Conservation (phyloP, 208 protist species). For the Acanthamoeba royreba region DNA sequence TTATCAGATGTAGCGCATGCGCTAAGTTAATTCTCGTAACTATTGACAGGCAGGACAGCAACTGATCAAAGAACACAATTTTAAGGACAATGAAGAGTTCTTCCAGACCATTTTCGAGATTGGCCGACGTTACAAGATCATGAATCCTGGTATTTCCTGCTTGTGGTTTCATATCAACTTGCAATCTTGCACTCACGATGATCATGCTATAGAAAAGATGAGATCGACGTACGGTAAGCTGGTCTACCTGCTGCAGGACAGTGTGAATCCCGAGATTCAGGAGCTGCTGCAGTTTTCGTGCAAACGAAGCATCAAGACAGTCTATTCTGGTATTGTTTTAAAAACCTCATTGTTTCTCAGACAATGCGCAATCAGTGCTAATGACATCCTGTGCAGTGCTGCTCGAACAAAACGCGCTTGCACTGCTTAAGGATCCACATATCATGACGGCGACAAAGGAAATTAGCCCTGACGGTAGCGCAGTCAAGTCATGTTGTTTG, state of each 20-base stretch:
- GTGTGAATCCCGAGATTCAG: conserved; percentile 78
- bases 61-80: conserved; percentile 74
- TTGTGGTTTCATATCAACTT: not conserved
- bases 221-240: conserved; percentile 94
- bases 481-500: too few relatives aligned
- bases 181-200: not conserved
- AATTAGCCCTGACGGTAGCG: conserved; percentile 38
- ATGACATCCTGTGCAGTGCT: conserved; percentile 80
- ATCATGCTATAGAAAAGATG: conserved; percentile 70
- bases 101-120: conserved; percentile 92
- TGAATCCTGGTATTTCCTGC: conserved; percentile 87
- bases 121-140: conserved; percentile 93
- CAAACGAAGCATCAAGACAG: conserved; percentile 27
- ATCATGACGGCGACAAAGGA: conserved; percentile 75
- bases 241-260: conserved; percentile 94
- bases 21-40: not conserved
- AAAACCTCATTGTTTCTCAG: conserved; percentile 56
- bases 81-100: conserved; percentile 76
- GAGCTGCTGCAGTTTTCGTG: conserved; percentile 54
- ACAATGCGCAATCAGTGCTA: not conserved
- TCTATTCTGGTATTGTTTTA: conserved; percentile 71
- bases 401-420: conserved; percentile 71
- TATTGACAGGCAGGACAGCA: conserved; percentile 65
- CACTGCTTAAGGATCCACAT: conserved; percentile 78
- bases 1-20: not conserved